Percentiles rank a stretch among this genome's conserved stretches.
phyloP scores from a whole-genome alignment of 2,329 filamentous ascomycete species.

The Colletotrichum caudatum region DNA sequence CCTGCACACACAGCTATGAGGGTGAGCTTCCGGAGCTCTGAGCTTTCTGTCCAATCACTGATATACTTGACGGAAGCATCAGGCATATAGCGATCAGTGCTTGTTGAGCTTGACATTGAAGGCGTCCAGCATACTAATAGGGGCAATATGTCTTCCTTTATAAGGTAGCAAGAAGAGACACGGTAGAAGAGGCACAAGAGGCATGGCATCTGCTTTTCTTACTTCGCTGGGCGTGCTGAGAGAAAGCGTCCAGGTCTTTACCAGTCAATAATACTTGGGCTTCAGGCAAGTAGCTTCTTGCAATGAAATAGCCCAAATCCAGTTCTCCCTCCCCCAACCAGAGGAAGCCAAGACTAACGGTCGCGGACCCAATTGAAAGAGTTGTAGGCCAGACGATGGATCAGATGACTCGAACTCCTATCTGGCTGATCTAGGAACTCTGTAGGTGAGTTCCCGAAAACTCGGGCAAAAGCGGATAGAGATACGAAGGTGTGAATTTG shows the following conservation, averaged over 20 bases:
- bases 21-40: not conserved
- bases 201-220: not conserved
- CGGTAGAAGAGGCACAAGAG: not conserved
- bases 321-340: not conserved
- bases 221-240: not conserved
- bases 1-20: not conserved
- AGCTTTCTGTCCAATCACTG: not conserved
- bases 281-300: not conserved
- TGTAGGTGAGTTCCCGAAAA: not conserved
- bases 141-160: not conserved
- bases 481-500: not conserved
- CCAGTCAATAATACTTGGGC: not conserved
- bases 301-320: not conserved
- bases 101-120: not conserved
- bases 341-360: not conserved
- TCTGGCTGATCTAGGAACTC: not conserved
- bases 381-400: not conserved
- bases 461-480: conserved; percentile 19
- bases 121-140: not conserved
- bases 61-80: not conserved
- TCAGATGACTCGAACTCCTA: not conserved
- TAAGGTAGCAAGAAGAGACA: not conserved
- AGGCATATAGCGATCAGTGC: not conserved
- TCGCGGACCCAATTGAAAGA: not conserved
- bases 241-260: too few species aligned